Percentiles rank a stretch among this genome's conserved stretches.
Conservation (phyloP, 257 asterid genomes). For the Lycium ferocissimum region DNA sequence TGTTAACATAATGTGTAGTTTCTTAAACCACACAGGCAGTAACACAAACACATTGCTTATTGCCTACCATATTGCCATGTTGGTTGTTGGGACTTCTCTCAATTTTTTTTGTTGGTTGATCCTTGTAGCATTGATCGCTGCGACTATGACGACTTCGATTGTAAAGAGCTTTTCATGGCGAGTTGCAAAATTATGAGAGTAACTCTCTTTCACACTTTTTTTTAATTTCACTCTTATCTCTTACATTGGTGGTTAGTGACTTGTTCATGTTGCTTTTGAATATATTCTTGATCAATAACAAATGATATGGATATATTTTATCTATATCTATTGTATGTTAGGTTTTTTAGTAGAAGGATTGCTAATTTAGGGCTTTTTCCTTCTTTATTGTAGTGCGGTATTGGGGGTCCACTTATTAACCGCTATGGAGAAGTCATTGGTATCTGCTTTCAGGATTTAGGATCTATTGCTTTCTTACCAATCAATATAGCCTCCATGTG, state of each 20-base stretch:
- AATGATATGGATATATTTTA: neutral
- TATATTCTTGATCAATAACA: neutral
- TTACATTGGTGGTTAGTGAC: neutral
- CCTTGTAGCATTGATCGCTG: constrained; percentile 27
- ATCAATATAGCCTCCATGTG: constrained; percentile 18
- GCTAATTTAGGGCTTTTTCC: neutral
- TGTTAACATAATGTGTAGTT: neutral
- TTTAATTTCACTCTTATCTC: neutral
- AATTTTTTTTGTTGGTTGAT: neutral
- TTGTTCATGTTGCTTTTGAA: neutral
- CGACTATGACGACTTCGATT: neutral
- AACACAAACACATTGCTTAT: neutral
- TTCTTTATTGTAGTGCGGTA: constrained; percentile 21
- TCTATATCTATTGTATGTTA: neutral
- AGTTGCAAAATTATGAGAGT: constrained; percentile 27
- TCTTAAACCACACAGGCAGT: neutral
- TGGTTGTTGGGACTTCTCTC: constrained; percentile 5
- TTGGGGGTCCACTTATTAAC: constrained; percentile 28
- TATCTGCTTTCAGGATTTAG: neutral
- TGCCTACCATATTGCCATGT: neutral
- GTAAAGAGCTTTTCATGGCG: constrained; percentile 19
- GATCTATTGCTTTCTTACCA: constrained; percentile 2
- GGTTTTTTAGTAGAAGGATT: neutral
- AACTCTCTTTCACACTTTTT: neutral
- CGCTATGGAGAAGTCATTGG: constrained; percentile 24